A percentile compares a stretch with the other conserved stretches of the same genome.
phyloP scores from a whole-genome alignment of 169 alveolate species.

The Plasmodium coatneyi region DNA sequence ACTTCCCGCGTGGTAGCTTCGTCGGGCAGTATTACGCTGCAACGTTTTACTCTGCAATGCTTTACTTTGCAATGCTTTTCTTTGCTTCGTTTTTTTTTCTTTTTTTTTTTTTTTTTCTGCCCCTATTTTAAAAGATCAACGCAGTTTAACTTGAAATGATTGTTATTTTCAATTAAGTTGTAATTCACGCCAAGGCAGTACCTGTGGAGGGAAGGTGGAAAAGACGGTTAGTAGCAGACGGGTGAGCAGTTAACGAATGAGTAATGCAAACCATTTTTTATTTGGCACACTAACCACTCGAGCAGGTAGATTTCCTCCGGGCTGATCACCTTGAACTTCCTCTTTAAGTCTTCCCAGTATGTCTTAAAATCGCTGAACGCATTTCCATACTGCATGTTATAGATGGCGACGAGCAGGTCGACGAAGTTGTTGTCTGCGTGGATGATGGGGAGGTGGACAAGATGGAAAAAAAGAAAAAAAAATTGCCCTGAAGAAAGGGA shows the following conservation, averaged over 20 bases:
- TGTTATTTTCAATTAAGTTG: slow-evolving; percentile 57
- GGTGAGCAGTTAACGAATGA: background rate
- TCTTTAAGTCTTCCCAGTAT: slow-evolving; percentile 45
- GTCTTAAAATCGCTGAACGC: slow-evolving; percentile 6
- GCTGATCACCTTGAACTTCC: slow-evolving; percentile 16
- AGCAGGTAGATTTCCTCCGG: slow-evolving; percentile 55
- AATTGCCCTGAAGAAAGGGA: background rate
- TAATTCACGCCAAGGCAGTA: slow-evolving; percentile 65
- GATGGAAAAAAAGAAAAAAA: background rate
- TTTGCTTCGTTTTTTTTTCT: background rate
- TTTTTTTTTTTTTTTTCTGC: background rate
- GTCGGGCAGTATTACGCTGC: background rate
- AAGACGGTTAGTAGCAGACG: background rate
- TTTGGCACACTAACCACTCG: slow-evolving; percentile 32
- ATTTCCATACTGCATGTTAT: slow-evolving; percentile 66
- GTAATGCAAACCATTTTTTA: background rate
- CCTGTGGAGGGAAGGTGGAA: background rate
- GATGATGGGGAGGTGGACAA: background rate
- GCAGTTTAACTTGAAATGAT: slow-evolving; percentile 69
- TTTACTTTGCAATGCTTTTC: background rate
- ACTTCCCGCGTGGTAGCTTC: background rate
- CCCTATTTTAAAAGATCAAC: slow-evolving; percentile 67
- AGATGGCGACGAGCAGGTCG: slow-evolving; percentile 42
- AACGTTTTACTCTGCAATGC: too few relatives aligned
- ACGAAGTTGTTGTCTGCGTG: slow-evolving; percentile 57